Base-by-base conservation (phyloP, 2,329 filamentous ascomycete genomes). In the Paracoccidioides lutzii region DNA sequence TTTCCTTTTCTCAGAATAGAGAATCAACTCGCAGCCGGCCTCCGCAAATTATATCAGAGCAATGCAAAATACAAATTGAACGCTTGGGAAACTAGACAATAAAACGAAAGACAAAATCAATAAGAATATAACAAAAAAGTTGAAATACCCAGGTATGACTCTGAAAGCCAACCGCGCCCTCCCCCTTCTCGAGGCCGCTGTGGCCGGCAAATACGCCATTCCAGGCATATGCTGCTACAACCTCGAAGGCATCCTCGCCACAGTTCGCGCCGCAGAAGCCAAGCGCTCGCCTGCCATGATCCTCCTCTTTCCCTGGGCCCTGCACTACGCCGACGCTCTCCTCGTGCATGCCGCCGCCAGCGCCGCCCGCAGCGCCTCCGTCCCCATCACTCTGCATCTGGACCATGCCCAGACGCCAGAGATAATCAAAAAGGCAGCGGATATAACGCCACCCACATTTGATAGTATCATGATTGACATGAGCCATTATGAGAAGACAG, bases 391-490 rank as follows among this genome's bases (percentile, higher is more conserved):
- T 30, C 72, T 85, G 46, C 82, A 85, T 68, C 78, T 85, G 63
- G 82, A 85, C 72, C 82, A 85, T 69, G 80, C 80, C 35, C 82
- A 85, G 68, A 79, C 77, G 7, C 79, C 81, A 3, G 81, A 81
- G 59, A 80, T 82, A 37, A 81, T 84, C 59, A 77, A 78, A 14
- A 73, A 72, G 4, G 82, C 82, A 0, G 82, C 81, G 0, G 76
- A 82, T 61, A 76, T 80, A n/a, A 74, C 78, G 4, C 71, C 72
- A 52, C 45, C 22, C 4, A 77, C 72, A 2, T 87, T 87, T 61
- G 84, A 88, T 68, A 81, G 78, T 59, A 87, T 88, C 66, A 88
- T 88, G 84, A 81, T 88, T 0, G 85, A 88, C 69, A 88, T 88
- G 84, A 81, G 77, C 57, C 84, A 88, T 65, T 81, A 85, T 64